phyloP scores from a whole-genome alignment of 2,329 filamentous ascomycete species.

The Neopestalotiopsis rosae region DNA sequence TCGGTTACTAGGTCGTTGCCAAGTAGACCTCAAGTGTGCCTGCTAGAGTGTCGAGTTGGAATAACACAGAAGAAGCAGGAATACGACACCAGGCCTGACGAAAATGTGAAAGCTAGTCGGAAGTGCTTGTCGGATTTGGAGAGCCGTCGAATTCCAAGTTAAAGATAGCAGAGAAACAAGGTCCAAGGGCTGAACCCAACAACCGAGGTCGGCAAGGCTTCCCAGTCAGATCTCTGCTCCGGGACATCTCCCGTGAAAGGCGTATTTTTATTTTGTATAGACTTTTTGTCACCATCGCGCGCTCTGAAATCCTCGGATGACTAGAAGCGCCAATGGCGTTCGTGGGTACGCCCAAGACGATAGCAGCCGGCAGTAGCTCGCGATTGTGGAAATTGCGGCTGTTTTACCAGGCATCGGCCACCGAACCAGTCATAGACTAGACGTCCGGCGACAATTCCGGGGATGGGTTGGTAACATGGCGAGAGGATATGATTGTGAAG shows the following conservation, averaged over 20 bases:
- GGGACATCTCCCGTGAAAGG: background rate
- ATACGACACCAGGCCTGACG: too few species aligned
- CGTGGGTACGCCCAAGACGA: background rate
- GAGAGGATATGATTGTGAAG: background rate
- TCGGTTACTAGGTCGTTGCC: too few species aligned
- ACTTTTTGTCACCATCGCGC: background rate
- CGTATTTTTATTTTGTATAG: background rate
- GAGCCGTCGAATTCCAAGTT: too few species aligned
- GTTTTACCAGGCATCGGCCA: background rate
- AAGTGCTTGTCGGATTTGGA: too few species aligned
- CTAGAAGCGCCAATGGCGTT: background rate
- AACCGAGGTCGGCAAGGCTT: background rate
- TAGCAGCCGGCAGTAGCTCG: constrained; percentile 3
- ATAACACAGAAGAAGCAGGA: too few species aligned
- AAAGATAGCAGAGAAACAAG: too few species aligned
- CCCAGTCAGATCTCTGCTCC: background rate
- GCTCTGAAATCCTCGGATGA: background rate
- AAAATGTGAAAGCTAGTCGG: too few species aligned
- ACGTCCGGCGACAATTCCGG: background rate
- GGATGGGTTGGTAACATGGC: background rate
- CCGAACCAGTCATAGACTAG: constrained; percentile 7
- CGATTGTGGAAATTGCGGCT: constrained; percentile 14
- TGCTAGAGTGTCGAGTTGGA: too few species aligned
- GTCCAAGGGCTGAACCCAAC: too few species aligned
- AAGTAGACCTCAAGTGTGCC: too few species aligned